Base-by-base conservation (phyloP, 2,329 filamentous ascomycete genomes). In the Pestalotiopsis sp. region DNA sequence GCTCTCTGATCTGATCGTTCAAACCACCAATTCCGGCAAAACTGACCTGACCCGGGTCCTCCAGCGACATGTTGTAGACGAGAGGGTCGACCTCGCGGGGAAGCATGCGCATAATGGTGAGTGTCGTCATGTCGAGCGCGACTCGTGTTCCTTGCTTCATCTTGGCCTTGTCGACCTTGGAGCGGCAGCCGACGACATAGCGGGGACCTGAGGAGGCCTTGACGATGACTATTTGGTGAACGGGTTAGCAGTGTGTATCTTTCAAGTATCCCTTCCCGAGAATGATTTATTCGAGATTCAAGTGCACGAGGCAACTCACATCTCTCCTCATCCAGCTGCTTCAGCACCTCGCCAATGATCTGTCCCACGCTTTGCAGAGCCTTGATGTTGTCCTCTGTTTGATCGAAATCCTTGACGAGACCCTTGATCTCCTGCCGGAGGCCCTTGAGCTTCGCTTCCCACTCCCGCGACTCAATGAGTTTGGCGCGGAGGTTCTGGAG, bases 71-170 rank as follows among this genome's bases (percentile, higher is more conserved):
- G 87, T 99, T 99, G 89, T 99, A 99, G 74, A 99, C 96, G 74
- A 99, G 87, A 23, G 96, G 96, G 79, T 99, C 96, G 79, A 99
- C 97, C 85, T 99, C 96, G 81, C 96, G 92, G 69, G 96, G 97
- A 61, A 99, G 88, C 96, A 99, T 99, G 78, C 96, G 93, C 96
- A 99, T 99, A 82, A 99, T 99, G 70, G 96, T 99, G 74, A 99
- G 92, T 23, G 96, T 99, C 65, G 96, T 99, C 96, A 99, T 99
- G 79, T 99, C 96, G 69, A 99, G 91, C 41, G 96, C 95, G 67
- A 99, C 96, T 78, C 96, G 93, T 36, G 95, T 98, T 76, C 97
- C 97, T 83, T 99, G 96, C 88, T 98, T 99, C 79, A 99, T 86
- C 87, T 98, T 98, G 71, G 87, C 85, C 85, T 97, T 98, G 86